Evolutionary conservation across 1,284 basidiomycete species (phyloP).

Genomic region (Melampsora medusae): DNA sequence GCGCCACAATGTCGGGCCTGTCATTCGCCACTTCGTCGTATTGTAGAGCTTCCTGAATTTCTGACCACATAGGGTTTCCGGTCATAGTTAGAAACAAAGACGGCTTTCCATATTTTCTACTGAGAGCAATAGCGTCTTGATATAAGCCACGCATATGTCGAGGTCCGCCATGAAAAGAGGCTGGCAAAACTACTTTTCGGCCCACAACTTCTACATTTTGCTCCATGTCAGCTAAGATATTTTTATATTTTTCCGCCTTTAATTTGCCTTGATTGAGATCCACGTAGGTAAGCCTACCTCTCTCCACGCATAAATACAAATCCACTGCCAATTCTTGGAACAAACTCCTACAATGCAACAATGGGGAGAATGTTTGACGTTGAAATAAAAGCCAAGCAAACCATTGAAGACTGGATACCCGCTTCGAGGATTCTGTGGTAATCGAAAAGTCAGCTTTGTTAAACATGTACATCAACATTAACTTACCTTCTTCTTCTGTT

Average conservation of each 20-base stretch:
- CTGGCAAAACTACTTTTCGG: constrained; percentile 56
- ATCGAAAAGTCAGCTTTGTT: too few relatives aligned
- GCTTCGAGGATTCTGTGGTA: too few relatives aligned
- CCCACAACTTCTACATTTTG: constrained; percentile 54
- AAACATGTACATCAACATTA: too few relatives aligned
- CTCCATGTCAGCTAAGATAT: neutral
- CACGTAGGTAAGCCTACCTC: neutral
- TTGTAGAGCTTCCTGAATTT: constrained; percentile 57
- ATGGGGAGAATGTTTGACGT: neutral
- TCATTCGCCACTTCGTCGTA: constrained; percentile 52
- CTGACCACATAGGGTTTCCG: constrained; percentile 59
- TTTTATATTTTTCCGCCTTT: constrained; percentile 1
- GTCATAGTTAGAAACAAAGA: constrained; percentile 56
- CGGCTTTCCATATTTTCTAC: too few relatives aligned
- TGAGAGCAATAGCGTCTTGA: constrained; percentile 54
- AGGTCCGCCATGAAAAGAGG: constrained; percentile 57
- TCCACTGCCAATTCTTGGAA: neutral
- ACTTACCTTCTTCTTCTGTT: too few relatives aligned
- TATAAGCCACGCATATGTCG: constrained; percentile 57
- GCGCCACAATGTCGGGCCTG: constrained; percentile 59
- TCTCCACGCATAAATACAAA: neutral
- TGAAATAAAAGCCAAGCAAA: too few relatives aligned
- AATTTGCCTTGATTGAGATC: constrained; percentile 1
- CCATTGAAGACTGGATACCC: too few relatives aligned
- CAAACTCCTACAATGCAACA: neutral